phyloP scores from a whole-genome alignment of 2,329 filamentous ascomycete genomes.

The Coniochaeta sp. region DNA sequence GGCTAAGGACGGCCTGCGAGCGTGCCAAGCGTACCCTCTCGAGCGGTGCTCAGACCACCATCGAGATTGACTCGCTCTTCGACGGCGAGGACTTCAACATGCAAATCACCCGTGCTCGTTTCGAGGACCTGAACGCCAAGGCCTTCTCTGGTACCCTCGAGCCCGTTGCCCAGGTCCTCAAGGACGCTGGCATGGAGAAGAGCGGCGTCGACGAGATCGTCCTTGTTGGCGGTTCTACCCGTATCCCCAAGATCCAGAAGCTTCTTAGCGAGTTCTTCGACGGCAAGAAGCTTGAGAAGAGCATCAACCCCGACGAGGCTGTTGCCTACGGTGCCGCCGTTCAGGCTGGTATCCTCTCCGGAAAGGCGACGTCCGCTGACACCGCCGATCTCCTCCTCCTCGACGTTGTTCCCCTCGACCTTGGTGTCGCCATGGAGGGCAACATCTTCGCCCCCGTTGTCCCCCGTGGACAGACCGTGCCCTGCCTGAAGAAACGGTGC shows the following conservation, averaged over 20 bases:
- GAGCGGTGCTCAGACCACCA: conserved; percentile 92
- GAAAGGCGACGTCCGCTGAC: conserved; percentile 93
- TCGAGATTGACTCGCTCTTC: conserved; percentile 98
- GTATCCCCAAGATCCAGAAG: conserved; percentile 99
- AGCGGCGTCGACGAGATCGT: conserved; percentile 94
- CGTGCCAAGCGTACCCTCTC: conserved; percentile 99
- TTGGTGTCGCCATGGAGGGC: conserved; percentile 97
- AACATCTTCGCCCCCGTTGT: conserved; percentile 98
- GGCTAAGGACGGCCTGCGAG: conserved; percentile 96
- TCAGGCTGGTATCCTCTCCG: conserved; percentile 96
- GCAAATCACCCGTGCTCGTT: conserved; percentile 95
- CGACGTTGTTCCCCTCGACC: conserved; percentile 91
- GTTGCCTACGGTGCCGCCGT: conserved; percentile 98
- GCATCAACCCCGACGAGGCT: conserved; percentile 99
- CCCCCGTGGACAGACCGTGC: conserved; percentile 67
- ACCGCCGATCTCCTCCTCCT: conserved; percentile 91
- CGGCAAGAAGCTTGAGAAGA: conserved; percentile 99
- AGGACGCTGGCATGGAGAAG: conserved; percentile 87
- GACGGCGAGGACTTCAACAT: conserved; percentile 97
- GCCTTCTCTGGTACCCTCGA: conserved; percentile 90
- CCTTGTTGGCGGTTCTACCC: conserved; percentile 96
- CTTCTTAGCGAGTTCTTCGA: conserved; percentile 98
- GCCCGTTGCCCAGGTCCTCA: conserved; percentile 92
- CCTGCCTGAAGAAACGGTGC: conserved; percentile 67
- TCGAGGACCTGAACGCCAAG: conserved; percentile 97